Percentiles rank a stretch among this genome's conserved stretches.
These are phyloP conservation scores for Typha latifolia DNA, from an alignment of 176 grass and related monocot genomes.

Conservation along the genomic window DNA sequence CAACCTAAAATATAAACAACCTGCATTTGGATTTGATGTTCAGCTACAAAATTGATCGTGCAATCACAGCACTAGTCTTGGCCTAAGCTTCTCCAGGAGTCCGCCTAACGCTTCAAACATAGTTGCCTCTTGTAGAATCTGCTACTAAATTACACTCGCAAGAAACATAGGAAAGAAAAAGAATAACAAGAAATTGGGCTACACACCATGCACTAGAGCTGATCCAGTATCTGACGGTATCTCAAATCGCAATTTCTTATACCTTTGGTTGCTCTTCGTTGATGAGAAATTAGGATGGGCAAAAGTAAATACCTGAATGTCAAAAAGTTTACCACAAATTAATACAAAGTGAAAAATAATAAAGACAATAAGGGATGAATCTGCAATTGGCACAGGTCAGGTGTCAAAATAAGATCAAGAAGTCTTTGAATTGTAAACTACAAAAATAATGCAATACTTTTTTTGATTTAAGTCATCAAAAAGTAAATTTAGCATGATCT, in stretches of 20 bases:
- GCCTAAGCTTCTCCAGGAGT: neutral
- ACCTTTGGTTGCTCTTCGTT: conserved; percentile 72
- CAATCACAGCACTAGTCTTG: neutral
- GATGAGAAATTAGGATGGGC: conserved; percentile 55
- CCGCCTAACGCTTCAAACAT: neutral
- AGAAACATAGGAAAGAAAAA: neutral
- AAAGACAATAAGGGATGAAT: neutral
- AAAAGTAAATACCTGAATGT: conserved; percentile 75
- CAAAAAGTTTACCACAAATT: neutral
- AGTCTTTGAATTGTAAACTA: too few relatives aligned
- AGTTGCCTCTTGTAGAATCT: too few relatives aligned
- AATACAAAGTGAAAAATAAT: neutral
- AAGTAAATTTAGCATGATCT: conserved; percentile 5
- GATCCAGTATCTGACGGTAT: conserved; percentile 68
- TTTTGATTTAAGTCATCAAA: neutral
- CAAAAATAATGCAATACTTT: too few relatives aligned
- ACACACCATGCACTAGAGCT: conserved; percentile 77
- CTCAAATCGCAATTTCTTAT: conserved; percentile 77
- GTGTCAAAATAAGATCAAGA: too few relatives aligned
- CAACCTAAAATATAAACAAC: neutral
- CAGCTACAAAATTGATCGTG: neutral
- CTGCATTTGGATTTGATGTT: neutral
- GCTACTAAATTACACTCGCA: too few relatives aligned
- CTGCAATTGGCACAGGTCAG: too few relatives aligned
- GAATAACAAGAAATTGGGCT: conserved; percentile 1